Base-by-base conservation (phyloP, 768 basidiomycete genomes). In the Trametopsis cervina region DNA sequence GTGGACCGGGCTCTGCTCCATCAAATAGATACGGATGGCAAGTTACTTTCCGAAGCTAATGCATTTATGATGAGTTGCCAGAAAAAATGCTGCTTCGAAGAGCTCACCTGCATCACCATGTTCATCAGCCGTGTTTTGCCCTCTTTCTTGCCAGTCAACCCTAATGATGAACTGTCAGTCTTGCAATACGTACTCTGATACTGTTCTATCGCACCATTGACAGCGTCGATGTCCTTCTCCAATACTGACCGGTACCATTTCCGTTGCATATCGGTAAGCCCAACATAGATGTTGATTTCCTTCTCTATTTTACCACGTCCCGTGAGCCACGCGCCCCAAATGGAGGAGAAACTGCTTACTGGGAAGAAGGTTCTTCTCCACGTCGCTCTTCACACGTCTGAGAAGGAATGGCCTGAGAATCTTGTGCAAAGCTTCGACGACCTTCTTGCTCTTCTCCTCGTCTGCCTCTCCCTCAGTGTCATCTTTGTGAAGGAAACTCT, bases 191-290 rank as follows among this genome's bases (percentile, higher is more conserved):
- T 33, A 33, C 15, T 33, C 29, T 33, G 7, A 33, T 33, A 33
- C 15, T 33, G 29, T 23, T 18, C 13, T n/a, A n/a, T 63, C 76
- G 38, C 49, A 81, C 93, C 93, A 60, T 97, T 97, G 36, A 99
- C 96, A 7, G 95, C 95, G 60, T 98, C 95, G 47, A 99, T 97
- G 62, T 98, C 95, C 69, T 98, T 98, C 68, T 97, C 93, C 49
- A 98, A 66, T 5, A 99, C 86, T 2, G 83, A 89, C 24, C 91
- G 84, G 66, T 99, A 98, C 96, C 95, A 97, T 62, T 94, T 97
- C 23, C 92, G 72, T 63, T 99, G 96, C 91, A 99, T 93, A 20
- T 96, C 93, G 5, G 92, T 87, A 50, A 98, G 77, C 43, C 94
- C 94, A 43, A 99, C 88, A 50, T 98, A 99, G 38, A 98, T 91